Evolutionary conservation across 2,329 filamentous ascomycete species (phyloP), one percentile per base, ranked within the genome.

Genomic region (Rosellinia necatrix): DNA sequence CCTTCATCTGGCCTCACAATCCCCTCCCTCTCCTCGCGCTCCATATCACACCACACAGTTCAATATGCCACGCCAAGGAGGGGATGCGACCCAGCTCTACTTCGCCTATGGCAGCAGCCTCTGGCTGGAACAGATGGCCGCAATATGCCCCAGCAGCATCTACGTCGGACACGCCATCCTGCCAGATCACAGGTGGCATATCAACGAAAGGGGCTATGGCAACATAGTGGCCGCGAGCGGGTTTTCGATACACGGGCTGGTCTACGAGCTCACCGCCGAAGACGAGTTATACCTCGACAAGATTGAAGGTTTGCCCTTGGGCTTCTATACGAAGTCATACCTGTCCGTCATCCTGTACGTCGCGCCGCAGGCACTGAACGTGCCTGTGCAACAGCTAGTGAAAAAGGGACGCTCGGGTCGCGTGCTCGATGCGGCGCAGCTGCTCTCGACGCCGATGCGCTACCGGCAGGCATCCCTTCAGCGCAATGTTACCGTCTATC

Each of bases 91-190:
- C n/a, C 47, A 56, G 47, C 53, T 56, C 35, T 42, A 56, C 35
- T 51, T 56, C 24, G 47, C 47, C 27, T 51, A 51, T 42, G 53
- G 41, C 12, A 51, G 34, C 17, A 56, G 51, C 22, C 47, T 56
- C 24, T 56, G 53, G 46, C 30, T 56, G 17, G 6, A 41, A 4
- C 53, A 51, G 27, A 56, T 51, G 53, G 47, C 47, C 1, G 13
- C 12, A 3, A 22, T 47, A n/a, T 56, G 41, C 27, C 53, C 53
- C 2, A 41, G 47, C 22, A 51, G 47, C 35, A 27, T 22, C 13
- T 51, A 42, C 10, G 2, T 19, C 3, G 53, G 53, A 12, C 40
- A 41, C 9, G 41, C 53, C 13, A n/a, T 51, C 41, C 24, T 50
- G 35, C 32, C 46, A 25, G 47, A 56, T 30, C 44, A 51, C 35